Evolutionary conservation across 2,329 filamentous ascomycete genomes (phyloP).

Genomic region (Pseudocercospora musae): DNA sequence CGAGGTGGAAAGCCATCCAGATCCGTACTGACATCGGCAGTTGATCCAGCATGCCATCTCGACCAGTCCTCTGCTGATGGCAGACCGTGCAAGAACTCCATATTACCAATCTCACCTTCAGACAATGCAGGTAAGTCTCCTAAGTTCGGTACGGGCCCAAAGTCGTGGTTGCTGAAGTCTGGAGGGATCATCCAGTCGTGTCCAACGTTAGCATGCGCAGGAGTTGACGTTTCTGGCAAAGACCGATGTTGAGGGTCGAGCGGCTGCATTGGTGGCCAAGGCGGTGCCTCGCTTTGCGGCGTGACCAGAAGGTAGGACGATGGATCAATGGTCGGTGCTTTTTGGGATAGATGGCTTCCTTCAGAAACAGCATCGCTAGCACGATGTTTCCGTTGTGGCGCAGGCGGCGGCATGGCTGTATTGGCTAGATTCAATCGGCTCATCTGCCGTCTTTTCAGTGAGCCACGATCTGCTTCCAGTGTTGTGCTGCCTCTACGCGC

Average conservation of each 20-base stretch:
- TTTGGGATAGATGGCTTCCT: constrained; percentile 5
- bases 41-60: constrained; percentile 17
- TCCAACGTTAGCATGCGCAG: not conserved
- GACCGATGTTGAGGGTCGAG: not conserved
- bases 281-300: constrained; percentile 13
- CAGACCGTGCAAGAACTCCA: constrained; percentile 18
- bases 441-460: constrained; percentile 23
- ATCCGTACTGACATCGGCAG: constrained; percentile 6
- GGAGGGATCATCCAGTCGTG: constrained; percentile 20
- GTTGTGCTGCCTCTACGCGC: constrained; percentile 20
- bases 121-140: constrained; percentile 14
- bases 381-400: constrained; percentile 7
- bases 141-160: constrained; percentile 12
- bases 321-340: constrained; percentile 3
- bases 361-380: constrained; percentile 14
- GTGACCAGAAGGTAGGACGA: constrained; percentile 18
- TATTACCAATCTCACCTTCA: constrained; percentile 9
- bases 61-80: constrained; percentile 23
- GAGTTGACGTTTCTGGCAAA: constrained; percentile 13
- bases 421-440: not conserved
- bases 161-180: constrained; percentile 5
- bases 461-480: constrained; percentile 16
- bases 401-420: constrained; percentile 18
- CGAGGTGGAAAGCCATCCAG: constrained; percentile 18
- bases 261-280: constrained; percentile 6